Percentiles rank a stretch among this genome's conserved stretches.
phyloP scores from a whole-genome alignment of 176 grass and related monocot species.

The Dendrocalamus sinicus region DNA sequence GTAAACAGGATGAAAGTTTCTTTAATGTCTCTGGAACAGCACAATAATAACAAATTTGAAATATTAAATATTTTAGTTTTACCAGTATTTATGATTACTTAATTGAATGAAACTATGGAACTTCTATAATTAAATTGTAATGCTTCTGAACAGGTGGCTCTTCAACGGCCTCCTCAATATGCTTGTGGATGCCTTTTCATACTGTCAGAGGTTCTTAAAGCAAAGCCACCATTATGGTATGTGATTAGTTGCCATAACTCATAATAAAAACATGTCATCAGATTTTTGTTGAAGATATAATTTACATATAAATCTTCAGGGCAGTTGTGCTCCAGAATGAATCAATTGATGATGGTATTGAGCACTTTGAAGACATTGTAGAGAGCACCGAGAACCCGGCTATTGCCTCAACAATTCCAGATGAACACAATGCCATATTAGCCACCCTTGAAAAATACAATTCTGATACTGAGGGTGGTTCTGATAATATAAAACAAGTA shows the following conservation, averaged over 20 bases:
- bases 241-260: conserved; percentile 24
- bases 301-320: conserved; percentile 59
- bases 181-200: conserved; percentile 93
- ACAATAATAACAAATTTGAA: conserved; percentile 16
- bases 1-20: background rate
- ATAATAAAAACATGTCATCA: background rate
- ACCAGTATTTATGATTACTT: background rate
- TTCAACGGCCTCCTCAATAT: conserved; percentile 93
- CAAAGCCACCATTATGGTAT: conserved; percentile 88
- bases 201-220: conserved; percentile 85
- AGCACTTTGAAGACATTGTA: conserved; percentile 90
- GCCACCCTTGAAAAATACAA: conserved; percentile 44
- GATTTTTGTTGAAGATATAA: conserved; percentile 24
- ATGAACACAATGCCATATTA: conserved; percentile 34
- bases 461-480: conserved; percentile 48
- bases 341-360: conserved; percentile 80
- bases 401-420: conserved; percentile 41
- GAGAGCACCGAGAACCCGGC: conserved; percentile 55
- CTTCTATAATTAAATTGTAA: conserved; percentile 21
- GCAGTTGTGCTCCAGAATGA: conserved; percentile 79
- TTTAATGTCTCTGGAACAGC: background rate
- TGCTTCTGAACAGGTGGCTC: conserved; percentile 69
- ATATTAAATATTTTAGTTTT: conserved; percentile 33
- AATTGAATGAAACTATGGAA: background rate
- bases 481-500: conserved; percentile 37